These are phyloP conservation scores for Septoria petroselini DNA, from an alignment of 2,329 filamentous ascomycete species.

Conservation along the genomic window DNA sequence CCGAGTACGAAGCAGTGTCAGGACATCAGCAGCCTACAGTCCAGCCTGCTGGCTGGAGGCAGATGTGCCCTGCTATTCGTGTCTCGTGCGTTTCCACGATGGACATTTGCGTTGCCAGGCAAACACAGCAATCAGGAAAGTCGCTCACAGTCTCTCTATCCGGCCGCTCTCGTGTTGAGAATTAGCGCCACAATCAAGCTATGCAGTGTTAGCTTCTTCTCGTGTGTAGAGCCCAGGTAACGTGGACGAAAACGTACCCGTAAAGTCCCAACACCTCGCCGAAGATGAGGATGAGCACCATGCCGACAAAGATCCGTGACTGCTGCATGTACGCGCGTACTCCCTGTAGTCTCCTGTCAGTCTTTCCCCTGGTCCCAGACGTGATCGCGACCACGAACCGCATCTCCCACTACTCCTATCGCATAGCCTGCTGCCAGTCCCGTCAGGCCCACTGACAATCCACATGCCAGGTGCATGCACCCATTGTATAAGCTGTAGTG, in stretches of 20 bases:
- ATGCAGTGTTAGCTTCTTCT: slow-evolving; percentile 8
- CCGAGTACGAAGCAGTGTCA: slow-evolving; percentile 3
- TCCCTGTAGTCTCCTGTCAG: slow-evolving; percentile 47
- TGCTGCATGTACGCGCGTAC: slow-evolving; percentile 96
- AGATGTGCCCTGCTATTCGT: slow-evolving; percentile 2
- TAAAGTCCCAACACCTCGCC: slow-evolving; percentile 96
- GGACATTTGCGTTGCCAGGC: not conserved
- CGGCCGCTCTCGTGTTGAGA: slow-evolving; percentile 64
- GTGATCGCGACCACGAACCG: slow-evolving; percentile 50
- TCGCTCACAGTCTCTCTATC: slow-evolving; percentile 17
- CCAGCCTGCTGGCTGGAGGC: slow-evolving; percentile 8
- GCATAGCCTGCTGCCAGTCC: slow-evolving; percentile 93
- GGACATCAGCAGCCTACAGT: slow-evolving; percentile 5
- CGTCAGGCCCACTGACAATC: slow-evolving; percentile 85
- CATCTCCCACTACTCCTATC: slow-evolving; percentile 93
- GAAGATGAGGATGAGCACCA: slow-evolving; percentile 98
- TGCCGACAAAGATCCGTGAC: slow-evolving; percentile 92
- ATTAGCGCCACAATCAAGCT: slow-evolving; percentile 91
- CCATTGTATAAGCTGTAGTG: slow-evolving; percentile 85
- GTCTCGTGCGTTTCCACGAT: not conserved
- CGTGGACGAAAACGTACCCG: slow-evolving; percentile 60
- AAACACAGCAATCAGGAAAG: not conserved
- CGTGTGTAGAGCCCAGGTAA: not conserved
- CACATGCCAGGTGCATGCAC: slow-evolving; percentile 90
- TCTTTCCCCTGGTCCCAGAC: not conserved